phyloP scores from a whole-genome alignment of 1,139 yeast species.

The Hyphopichia wangnamkhiaoensis region DNA sequence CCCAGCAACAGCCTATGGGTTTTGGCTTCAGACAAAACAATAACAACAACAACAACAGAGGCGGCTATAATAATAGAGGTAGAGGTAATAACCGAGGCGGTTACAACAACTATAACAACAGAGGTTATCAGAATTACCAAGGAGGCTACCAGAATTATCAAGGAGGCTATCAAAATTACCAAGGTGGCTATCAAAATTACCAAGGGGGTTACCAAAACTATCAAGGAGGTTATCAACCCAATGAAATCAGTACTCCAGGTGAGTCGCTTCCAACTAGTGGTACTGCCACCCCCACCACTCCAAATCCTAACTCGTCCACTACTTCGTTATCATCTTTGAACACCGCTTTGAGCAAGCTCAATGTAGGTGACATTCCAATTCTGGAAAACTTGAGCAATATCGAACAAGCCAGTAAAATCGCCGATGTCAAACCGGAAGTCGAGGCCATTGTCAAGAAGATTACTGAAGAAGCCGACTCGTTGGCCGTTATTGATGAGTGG shows the following conservation, averaged over 20 bases:
- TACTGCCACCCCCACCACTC: conserved; percentile 37
- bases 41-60: conserved; percentile 5
- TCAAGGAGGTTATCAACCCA: conserved; percentile 10
- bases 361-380: conserved; percentile 62
- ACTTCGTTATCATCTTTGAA: conserved; percentile 73
- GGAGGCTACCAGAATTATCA: conserved; percentile 13
- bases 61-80: conserved; percentile 4
- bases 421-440: conserved; percentile 67
- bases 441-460: conserved; percentile 55
- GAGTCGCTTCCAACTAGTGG: conserved; percentile 46
- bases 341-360: conserved; percentile 66
- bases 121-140: conserved; percentile 7
- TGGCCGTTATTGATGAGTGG: conserved; percentile 62
- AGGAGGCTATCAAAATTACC: conserved; percentile 9
- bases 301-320: conserved; percentile 49
- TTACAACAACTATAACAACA: conserved; percentile 8
- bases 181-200: conserved; percentile 10
- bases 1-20: conserved; percentile 23
- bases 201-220: conserved; percentile 8
- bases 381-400: conserved; percentile 58
- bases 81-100: conserved; percentile 8
- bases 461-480: conserved; percentile 40
- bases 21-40: conserved; percentile 22
- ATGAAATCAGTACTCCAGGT: conserved; percentile 24
- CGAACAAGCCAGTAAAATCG: conserved; percentile 56